Evolutionary conservation across 495 filamentous ascomycete genomes (phyloP).

Genomic region (Lichenothelia convexa): DNA sequence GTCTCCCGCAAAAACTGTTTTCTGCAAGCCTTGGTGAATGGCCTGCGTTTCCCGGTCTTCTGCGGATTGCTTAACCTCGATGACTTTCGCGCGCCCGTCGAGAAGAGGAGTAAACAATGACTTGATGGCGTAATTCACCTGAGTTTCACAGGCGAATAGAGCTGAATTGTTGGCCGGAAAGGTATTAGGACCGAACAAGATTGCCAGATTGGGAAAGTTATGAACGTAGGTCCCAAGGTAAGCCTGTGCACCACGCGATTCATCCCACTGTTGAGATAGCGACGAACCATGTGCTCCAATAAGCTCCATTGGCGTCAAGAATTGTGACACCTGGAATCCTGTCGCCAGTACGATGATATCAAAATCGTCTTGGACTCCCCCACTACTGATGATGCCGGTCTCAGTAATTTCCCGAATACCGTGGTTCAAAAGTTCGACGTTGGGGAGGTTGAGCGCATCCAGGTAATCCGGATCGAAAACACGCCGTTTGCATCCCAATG

Average conservation of each 20-base stretch:
- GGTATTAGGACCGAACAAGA: conserved; percentile 26
- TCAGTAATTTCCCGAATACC: conserved; percentile 20
- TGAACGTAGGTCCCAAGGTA: conserved; percentile 21
- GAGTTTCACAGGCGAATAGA: conserved; percentile 22
- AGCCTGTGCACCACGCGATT: conserved; percentile 20
- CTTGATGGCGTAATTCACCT: conserved; percentile 21
- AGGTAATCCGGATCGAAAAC: conserved; percentile 23
- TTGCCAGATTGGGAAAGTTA: conserved; percentile 27
- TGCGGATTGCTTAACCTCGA: conserved; percentile 19
- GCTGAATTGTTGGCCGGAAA: conserved; percentile 26
- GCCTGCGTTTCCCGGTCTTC: conserved; percentile 15
- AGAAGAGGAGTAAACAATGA: conserved; percentile 18
- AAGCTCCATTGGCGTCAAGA: conserved; percentile 19
- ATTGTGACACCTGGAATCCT: conserved; percentile 22
- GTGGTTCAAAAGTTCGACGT: conserved; percentile 20
- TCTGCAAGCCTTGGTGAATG: conserved; percentile 13
- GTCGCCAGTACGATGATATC: conserved; percentile 28
- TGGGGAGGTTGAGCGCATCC: conserved; percentile 14
- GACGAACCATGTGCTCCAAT: conserved; percentile 17
- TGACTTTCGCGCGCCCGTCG: conserved; percentile 16
- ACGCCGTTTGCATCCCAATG: conserved; percentile 26
- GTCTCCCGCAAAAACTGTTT: conserved; percentile 16
- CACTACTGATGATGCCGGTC: conserved; percentile 16
- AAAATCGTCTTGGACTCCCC: conserved; percentile 14
- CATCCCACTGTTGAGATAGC: conserved; percentile 21